These are phyloP conservation scores for Fulvia fulva DNA, from an alignment of 2,329 filamentous ascomycete genomes.

Conservation along the genomic window DNA sequence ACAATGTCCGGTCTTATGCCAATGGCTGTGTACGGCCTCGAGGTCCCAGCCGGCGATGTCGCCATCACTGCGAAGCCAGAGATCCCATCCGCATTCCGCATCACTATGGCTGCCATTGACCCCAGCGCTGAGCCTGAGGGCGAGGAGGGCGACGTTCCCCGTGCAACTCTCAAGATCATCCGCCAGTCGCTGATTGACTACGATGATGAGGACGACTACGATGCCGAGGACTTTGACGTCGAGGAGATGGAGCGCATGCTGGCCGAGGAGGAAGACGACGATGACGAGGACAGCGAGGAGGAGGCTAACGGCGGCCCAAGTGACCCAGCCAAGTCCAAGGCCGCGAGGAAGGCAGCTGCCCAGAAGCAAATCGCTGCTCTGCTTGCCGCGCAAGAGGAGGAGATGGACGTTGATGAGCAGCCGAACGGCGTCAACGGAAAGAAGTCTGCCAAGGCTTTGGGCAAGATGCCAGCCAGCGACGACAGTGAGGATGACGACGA, in stretches of 20 bases:
- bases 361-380: constrained; percentile 72
- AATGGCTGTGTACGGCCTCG: constrained; percentile 86
- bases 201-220: constrained; percentile 64
- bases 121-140: constrained; percentile 64
- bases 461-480: constrained; percentile 55
- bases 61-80: constrained; percentile 74
- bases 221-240: constrained; percentile 52
- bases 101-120: constrained; percentile 98
- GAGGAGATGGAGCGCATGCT: constrained; percentile 53
- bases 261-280: constrained; percentile 49
- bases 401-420: constrained; percentile 66
- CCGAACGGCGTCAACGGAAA: constrained; percentile 63
- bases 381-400: constrained; percentile 60
- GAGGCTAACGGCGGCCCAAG: constrained; percentile 85
- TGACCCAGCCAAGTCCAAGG: constrained; percentile 84
- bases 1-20: constrained; percentile 30
- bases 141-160: constrained; percentile 50
- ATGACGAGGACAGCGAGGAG: constrained; percentile 52
- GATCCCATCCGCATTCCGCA: constrained; percentile 83
- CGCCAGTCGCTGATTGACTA: constrained; percentile 63
- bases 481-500: constrained; percentile 48
- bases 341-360: constrained; percentile 73
- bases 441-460: constrained; percentile 64
- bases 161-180: constrained; percentile 87
- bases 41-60: constrained; percentile 80